Evolutionary conservation across 202 grass and related monocot species (phyloP), one percentile per base, ranked within the genome.

Genomic region (Carex arenaria): DNA sequence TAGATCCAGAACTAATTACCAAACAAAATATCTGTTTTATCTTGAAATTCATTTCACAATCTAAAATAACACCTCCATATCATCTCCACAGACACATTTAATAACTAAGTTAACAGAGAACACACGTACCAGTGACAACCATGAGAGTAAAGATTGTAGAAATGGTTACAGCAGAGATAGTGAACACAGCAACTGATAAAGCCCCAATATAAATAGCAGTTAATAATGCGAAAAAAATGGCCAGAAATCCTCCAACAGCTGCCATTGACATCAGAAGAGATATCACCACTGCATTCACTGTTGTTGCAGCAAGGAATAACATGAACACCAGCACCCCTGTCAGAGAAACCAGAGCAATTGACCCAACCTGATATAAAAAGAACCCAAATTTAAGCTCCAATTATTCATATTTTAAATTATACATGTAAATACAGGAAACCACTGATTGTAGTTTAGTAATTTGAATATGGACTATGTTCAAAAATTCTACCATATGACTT

Each of bases 201-300:
- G 85, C 78, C 30, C 88, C 88, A 38, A 89, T 67, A 54, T 92
- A 97, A 65, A 89, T 72, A 36, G 88, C 85, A 10, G 83, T 76
- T 45, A 92, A 54, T 80, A 88, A 80, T 1, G 88, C 80, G 22
- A 94, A 86, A 22, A 92, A 85, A 47, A 91, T 47, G 31, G 89
- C 89, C n/a, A 94, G 42, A 83, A 86, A 89, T 5, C 87, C 89
- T 60, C 89, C 87, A 56, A 86, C 47, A 63, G 87, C 90, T 19
- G 79, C 82, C 67, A 92, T 73, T 22, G 92, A 91, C 85, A 97
- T 85, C 10, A 92, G 54, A 22, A 94, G 66, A 4, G 94, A 92
- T 6, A 88, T 65, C 54, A 88, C 60, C 52, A 85, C 67, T 60
- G 85, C 90, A 82, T 88, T 90, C 54, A 90, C 80, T 61, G 92